Conservation (phyloP, 768 basidiomycete species). For the Pisolithus marmoratus region DNA sequence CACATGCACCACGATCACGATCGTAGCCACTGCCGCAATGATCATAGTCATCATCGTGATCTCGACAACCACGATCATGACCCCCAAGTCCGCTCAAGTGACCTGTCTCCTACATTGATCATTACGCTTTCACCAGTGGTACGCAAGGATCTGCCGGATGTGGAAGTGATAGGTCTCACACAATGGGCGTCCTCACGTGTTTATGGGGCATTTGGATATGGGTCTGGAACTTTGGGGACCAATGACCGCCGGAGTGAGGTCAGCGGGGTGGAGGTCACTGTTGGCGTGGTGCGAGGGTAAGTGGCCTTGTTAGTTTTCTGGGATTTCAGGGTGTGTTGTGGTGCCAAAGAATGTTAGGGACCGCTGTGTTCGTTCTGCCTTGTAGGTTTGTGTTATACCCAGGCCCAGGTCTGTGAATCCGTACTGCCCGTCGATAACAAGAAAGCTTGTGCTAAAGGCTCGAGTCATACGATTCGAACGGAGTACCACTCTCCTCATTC, state of each 20-base stretch:
- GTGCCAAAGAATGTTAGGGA: not conserved
- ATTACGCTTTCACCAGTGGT: slow-evolving; percentile 82
- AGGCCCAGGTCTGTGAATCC: no score
- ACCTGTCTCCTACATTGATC: slow-evolving; percentile 44
- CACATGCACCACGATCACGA: slow-evolving; percentile 12
- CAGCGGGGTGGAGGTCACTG: slow-evolving; percentile 59
- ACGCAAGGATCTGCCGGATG: slow-evolving; percentile 55
- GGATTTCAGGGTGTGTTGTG: not conserved
- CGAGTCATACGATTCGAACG: no score
- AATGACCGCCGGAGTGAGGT: slow-evolving; percentile 21
- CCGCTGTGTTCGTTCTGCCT: no score
- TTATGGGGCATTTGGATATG: slow-evolving; percentile 42
- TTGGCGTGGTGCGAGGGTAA: slow-evolving; percentile 65
- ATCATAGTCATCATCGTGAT: slow-evolving; percentile 8
- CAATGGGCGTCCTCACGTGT: slow-evolving; percentile 72
- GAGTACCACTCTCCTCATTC: no score
- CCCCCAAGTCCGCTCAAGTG: slow-evolving; percentile 8
- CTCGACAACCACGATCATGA: slow-evolving; percentile 7
- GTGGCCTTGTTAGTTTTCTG: slow-evolving; percentile 6
- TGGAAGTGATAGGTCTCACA: slow-evolving; percentile 66
- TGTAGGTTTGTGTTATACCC: no score
- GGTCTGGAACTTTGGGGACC: not conserved
- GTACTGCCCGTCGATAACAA: no score
- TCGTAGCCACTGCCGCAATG: slow-evolving; percentile 11
- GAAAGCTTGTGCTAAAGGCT: no score